Percentiles rank a stretch among this genome's conserved stretches.
phyloP scores from a whole-genome alignment of 139 green algal species.

The Chlorella sp. region DNA sequence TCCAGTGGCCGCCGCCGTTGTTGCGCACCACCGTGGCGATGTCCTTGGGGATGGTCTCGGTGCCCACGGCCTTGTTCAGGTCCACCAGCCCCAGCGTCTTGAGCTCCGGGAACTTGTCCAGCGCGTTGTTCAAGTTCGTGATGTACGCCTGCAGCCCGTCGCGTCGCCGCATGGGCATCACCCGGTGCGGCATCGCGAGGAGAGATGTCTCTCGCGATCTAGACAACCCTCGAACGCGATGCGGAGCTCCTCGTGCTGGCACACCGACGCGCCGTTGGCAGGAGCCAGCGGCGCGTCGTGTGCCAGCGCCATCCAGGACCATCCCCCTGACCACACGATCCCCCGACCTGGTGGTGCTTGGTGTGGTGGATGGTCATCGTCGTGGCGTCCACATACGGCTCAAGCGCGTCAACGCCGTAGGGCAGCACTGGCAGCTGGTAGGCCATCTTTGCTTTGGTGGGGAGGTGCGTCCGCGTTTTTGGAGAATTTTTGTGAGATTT shows the following conservation, averaged over 20 bases:
- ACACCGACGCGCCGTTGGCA: neutral
- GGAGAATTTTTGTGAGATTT: neutral
- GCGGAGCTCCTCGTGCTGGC: constrained; percentile 4
- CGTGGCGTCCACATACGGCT: constrained; percentile 70
- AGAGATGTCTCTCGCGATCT: too few relatives aligned
- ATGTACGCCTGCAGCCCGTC: constrained; percentile 54
- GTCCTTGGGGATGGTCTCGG: constrained; percentile 44
- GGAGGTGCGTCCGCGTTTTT: neutral
- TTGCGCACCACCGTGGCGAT: constrained; percentile 59
- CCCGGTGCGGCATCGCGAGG: too few relatives aligned
- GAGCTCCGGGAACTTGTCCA: constrained; percentile 64
- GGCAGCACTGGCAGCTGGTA: constrained; percentile 57
- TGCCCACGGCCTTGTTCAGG: constrained; percentile 47
- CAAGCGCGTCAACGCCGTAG: constrained; percentile 59
- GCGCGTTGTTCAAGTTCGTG: constrained; percentile 68
- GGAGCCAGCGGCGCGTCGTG: neutral
- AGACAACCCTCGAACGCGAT: neutral
- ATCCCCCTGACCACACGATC: neutral
- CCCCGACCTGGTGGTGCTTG: constrained; percentile 79
- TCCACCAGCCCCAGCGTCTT: constrained; percentile 52
- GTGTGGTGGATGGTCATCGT: constrained; percentile 77
- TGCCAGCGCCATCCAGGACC: neutral
- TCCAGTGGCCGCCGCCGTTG: constrained; percentile 51
- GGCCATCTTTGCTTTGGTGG: constrained; percentile 24
- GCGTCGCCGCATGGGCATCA: too few relatives aligned